A percentile compares a stretch with the other conserved stretches of the same genome.
Conservation (phyloP, 768 basidiomycete genomes). For the Pleurotus tuber-regium region DNA sequence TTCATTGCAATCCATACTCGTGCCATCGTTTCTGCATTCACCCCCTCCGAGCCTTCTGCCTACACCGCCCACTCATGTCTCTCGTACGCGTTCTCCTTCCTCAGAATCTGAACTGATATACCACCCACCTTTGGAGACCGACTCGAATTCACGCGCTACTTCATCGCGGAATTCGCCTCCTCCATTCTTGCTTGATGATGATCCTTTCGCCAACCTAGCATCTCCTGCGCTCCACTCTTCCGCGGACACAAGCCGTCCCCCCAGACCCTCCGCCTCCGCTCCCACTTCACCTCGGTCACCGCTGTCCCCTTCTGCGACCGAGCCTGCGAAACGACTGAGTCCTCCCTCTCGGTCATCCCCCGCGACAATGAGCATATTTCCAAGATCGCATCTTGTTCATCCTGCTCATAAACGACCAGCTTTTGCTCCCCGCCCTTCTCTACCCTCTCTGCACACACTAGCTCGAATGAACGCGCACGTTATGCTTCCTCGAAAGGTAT, state of each 20-base stretch:
- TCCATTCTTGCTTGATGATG: constrained; percentile 60
- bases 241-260: neutral
- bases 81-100: constrained; percentile 10
- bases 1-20: constrained; percentile 51
- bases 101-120: constrained; percentile 10
- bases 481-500: constrained; percentile 43
- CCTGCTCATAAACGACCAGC: constrained; percentile 48
- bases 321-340: neutral
- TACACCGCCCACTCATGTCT: constrained; percentile 22
- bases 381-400: constrained; percentile 14
- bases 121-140: constrained; percentile 13
- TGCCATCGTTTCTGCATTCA: constrained; percentile 43
- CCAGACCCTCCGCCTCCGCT: neutral
- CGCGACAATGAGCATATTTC: neutral
- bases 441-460: constrained; percentile 51
- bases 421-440: constrained; percentile 44
- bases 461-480: constrained; percentile 43
- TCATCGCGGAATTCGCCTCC: constrained; percentile 29
- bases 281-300: constrained; percentile 13
- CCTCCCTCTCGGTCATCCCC: constrained; percentile 4
- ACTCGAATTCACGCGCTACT: constrained; percentile 15
- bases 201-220: constrained; percentile 66
- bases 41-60: constrained; percentile 23
- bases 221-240: constrained; percentile 5
- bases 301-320: constrained; percentile 7